Evolutionary conservation across 495 filamentous ascomycete species (phyloP), one percentile per base, ranked within the genome.

Genomic region (Pyrenopolyporus hunteri): DNA sequence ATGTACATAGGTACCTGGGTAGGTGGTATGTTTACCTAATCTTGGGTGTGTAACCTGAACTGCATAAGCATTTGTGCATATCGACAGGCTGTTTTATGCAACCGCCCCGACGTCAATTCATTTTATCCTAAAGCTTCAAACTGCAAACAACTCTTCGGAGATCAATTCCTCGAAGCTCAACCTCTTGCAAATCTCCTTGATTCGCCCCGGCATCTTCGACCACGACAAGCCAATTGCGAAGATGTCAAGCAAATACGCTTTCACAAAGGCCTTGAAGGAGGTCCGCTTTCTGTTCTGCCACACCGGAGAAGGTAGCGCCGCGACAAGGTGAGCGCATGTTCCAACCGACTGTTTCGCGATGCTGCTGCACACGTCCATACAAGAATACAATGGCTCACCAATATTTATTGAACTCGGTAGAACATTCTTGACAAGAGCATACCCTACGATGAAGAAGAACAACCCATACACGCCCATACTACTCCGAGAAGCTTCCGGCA

Each of bases 381-480:
- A 29, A 4, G 4, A 26, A 28, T 9, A 39, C 36, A 17, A 7
- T 17, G 16, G 36, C 43, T 64, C 9, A 45, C 37, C 8, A 48
- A 44, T 46, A 6, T 36, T 33, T 40, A 32, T 6, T 19, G n/a
- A 10, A 17, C 13, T 33, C 35, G 42, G 35, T 70, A 98, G 94
- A 74, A 85, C 88, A 9, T 98, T 98, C 82, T 80, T 98, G 44
- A 86, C 87, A 56, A 85, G 89, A 73, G 90, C 93, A 51, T 98
- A 98, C 77, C 95, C 94, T 4, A 93, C 90, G 66, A 98, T 98
- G 93, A 98, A 98, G 85, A 95, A 96, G 83, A 87, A 94, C 81
- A 98, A 98, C 78, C 94, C 94, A 7, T 78, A 91, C 74, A 96
- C 85, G 35, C 94, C 94, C 43, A 98, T 98, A 76, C 78, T 98